Conservation (phyloP, 768 basidiomycete genomes). For the Dendrothele bispora region DNA sequence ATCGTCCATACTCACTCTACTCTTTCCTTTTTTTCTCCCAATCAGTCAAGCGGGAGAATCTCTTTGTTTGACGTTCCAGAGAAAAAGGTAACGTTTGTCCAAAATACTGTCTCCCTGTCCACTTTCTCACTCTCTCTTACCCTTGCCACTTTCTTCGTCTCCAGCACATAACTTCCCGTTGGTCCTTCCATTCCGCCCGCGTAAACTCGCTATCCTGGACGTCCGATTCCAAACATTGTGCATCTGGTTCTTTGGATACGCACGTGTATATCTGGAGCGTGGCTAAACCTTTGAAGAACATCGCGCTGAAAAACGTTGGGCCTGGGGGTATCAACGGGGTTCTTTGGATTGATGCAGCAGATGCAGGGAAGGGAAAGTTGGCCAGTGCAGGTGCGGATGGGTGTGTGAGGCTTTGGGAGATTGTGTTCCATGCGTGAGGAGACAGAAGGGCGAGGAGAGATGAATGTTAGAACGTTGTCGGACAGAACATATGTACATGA, state of each 20-base stretch:
- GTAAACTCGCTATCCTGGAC: slow-evolving; percentile 81
- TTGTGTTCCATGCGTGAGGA: slow-evolving; percentile 40
- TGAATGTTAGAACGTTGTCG: too few species aligned
- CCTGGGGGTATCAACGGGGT: slow-evolving; percentile 84
- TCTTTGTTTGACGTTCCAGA: slow-evolving; percentile 71
- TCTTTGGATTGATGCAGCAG: slow-evolving; percentile 62
- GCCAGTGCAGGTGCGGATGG: slow-evolving; percentile 81
- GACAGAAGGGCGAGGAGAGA: too few species aligned
- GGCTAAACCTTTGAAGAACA: slow-evolving; percentile 64
- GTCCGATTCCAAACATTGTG: slow-evolving; percentile 70
- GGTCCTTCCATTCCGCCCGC: slow-evolving; percentile 86
- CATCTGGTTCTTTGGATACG: slow-evolving; percentile 91
- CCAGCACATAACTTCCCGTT: slow-evolving; percentile 69
- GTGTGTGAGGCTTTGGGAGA: slow-evolving; percentile 72
- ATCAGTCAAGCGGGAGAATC: slow-evolving; percentile 81
- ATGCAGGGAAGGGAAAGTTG: slow-evolving; percentile 50
- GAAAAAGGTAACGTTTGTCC: slow-evolving; percentile 46
- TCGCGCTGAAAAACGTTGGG: slow-evolving; percentile 82
- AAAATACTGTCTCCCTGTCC: neutral
- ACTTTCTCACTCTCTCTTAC: neutral
- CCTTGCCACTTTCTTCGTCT: neutral
- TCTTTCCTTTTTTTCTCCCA: slow-evolving; percentile 1
- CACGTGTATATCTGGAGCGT: slow-evolving; percentile 89
- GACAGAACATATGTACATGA: too few species aligned
- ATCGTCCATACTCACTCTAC: neutral